phyloP scores from a whole-genome alignment of 2,329 filamentous ascomycete genomes.

The Pseudogymnoascus sp. region DNA sequence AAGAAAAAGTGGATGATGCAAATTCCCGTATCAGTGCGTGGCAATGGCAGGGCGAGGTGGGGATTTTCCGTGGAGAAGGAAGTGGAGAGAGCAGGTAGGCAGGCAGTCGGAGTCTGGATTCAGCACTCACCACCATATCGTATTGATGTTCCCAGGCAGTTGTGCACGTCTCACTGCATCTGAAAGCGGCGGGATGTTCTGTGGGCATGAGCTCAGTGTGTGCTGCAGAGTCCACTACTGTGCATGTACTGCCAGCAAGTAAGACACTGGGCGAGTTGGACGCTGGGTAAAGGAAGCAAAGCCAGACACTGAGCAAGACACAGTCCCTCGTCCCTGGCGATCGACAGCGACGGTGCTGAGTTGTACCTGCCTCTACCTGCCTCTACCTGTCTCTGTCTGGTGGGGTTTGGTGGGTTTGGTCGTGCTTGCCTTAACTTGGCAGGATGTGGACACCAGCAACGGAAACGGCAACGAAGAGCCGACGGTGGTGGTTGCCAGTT shows the following conservation, averaged over 20 bases:
- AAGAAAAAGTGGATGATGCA: not conserved
- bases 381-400: not conserved
- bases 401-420: not conserved
- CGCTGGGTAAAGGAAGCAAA: not conserved
- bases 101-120: not conserved
- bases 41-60: not conserved
- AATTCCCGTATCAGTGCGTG: not conserved
- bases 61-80: not conserved
- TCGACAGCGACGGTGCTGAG: not conserved
- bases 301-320: not conserved
- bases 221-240: not conserved
- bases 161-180: not conserved
- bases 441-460: not conserved
- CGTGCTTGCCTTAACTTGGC: not conserved
- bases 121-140: not conserved
- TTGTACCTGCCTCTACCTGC: not conserved
- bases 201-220: not conserved
- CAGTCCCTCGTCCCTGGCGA: not conserved
- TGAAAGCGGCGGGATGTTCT: not conserved
- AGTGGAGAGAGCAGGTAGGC: not conserved
- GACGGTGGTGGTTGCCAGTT: constrained; percentile 3
- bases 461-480: not conserved
- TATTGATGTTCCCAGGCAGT: not conserved
- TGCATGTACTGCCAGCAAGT: constrained; percentile 2
- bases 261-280: not conserved